Percentiles rank a stretch among this genome's conserved stretches.
Conservation (phyloP, 2,329 filamentous ascomycete species). For the Ascochyta lentis region DNA sequence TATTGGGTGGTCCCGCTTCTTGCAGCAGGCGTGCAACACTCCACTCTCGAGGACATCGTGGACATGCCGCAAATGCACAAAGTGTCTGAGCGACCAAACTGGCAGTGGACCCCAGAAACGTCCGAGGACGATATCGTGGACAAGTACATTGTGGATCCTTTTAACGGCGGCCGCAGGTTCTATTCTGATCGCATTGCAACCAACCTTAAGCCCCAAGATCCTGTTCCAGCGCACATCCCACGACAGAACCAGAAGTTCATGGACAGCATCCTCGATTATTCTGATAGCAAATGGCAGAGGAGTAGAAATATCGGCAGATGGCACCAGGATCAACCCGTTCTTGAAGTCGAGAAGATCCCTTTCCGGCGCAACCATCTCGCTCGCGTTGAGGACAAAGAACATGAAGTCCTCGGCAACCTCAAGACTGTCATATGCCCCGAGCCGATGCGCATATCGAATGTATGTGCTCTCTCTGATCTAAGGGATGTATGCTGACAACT, state of each 20-base stretch:
- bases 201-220: constrained; percentile 68
- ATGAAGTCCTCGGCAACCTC: constrained; percentile 57
- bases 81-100: constrained; percentile 49
- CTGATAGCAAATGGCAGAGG: constrained; percentile 75
- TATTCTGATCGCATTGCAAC: constrained; percentile 56
- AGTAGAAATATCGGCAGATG: constrained; percentile 58
- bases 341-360: constrained; percentile 75
- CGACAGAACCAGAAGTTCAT: constrained; percentile 40
- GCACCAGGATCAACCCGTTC: constrained; percentile 77
- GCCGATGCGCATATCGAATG: constrained; percentile 76
- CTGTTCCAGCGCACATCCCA: constrained; percentile 65
- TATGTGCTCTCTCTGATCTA: constrained; percentile 54
- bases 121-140: constrained; percentile 51
- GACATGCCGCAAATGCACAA: constrained; percentile 67
- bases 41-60: constrained; percentile 51
- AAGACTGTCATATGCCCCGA: constrained; percentile 77
- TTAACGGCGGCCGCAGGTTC: constrained; percentile 65
- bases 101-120: constrained; percentile 55
- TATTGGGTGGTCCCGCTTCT: constrained; percentile 79
- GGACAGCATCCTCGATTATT: constrained; percentile 80
- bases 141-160: constrained; percentile 63
- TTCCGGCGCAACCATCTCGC: constrained; percentile 86
- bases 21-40: neutral
- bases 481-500: constrained; percentile 22
- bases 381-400: constrained; percentile 58